Evolutionary conservation across 2,329 filamentous ascomycete genomes (phyloP).

Genomic region (Paecilomyces variotii): DNA sequence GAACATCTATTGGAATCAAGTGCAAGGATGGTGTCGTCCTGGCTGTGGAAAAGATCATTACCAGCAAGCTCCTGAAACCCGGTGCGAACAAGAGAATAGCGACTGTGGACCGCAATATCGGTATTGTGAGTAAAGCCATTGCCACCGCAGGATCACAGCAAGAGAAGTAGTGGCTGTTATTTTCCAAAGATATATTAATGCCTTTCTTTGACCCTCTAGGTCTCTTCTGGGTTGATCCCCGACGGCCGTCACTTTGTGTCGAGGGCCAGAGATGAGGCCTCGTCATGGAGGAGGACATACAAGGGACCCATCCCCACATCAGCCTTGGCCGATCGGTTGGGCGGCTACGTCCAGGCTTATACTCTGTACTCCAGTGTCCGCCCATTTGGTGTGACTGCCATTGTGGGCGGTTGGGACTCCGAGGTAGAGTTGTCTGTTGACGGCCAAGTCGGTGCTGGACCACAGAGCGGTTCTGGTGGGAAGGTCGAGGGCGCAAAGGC

Average conservation of each 20-base stretch:
- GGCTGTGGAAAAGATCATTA: slow-evolving; percentile 92
- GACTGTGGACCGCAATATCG: slow-evolving; percentile 86
- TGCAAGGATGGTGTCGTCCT: slow-evolving; percentile 96
- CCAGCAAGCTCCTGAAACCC: slow-evolving; percentile 89
- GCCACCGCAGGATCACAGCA: background rate
- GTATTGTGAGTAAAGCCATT: slow-evolving; percentile 60
- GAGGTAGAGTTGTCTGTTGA: slow-evolving; percentile 80
- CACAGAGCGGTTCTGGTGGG: slow-evolving; percentile 70
- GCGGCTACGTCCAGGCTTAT: slow-evolving; percentile 92
- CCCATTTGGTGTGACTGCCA: slow-evolving; percentile 92
- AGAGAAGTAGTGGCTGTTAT: background rate
- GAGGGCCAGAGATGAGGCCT: slow-evolving; percentile 87
- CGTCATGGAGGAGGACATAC: slow-evolving; percentile 85
- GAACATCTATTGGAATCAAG: slow-evolving; percentile 90
- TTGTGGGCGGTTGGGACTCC: slow-evolving; percentile 87
- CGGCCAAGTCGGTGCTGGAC: slow-evolving; percentile 79
- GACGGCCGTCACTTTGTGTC: slow-evolving; percentile 93
- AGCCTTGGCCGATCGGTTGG: slow-evolving; percentile 86
- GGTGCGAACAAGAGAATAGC: slow-evolving; percentile 96
- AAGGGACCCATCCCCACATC: slow-evolving; percentile 86
- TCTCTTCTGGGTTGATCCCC: slow-evolving; percentile 87
- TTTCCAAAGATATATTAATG: background rate
- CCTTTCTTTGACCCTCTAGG: slow-evolving; percentile 44
- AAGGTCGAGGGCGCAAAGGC: slow-evolving; percentile 68
- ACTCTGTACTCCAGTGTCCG: slow-evolving; percentile 95